Evolutionary conservation across 1,139 yeast species (phyloP), one percentile per base, ranked within the genome.

Genomic region (Arxiozyma heterogenica): DNA sequence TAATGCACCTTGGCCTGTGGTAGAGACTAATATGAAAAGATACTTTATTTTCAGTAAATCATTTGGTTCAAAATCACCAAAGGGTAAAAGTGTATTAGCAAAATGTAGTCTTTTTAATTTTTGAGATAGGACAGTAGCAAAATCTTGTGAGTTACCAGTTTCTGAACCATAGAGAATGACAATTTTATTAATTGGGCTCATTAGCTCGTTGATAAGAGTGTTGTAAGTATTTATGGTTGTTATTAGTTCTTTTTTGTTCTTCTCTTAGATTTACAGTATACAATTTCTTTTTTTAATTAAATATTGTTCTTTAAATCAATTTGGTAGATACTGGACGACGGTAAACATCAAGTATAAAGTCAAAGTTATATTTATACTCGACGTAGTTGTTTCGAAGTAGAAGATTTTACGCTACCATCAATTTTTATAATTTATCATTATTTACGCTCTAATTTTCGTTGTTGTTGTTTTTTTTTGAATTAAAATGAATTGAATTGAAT

Each of bases 1-100:
- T 39, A 93, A 69, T 59, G 86, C 97, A 20, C 99, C 99, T 68
- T 93, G 98, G 4, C 98, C 98, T 0, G 96, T 86, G 0, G 99
- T 93, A 1, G 97, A 84, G 64, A 95, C 86, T 6, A 93, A 67
- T 1, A 91, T 73, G 5, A 91, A 75, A 47, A 89, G 73, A 48
- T 76, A 73, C 43, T 73, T 45, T 79, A 78, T 50, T 75, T 77
- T 22, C 78, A 75, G 52, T 80, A 72, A 55, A 73, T 74, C 62
- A 74, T 77, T 58, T 79, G 67, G 69, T 27, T 82, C 81, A 62
- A 80, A 83, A 47, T 81, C 84, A 61, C 90, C 94, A 63, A 89
- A 70, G 0, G 86, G 67, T 21, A 76, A 71, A 15, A 83, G 69
- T 0, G 69, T 71, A 9, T 86, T 81, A 3, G 74, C 71, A 57